phyloP scores from a whole-genome alignment of 2,329 filamentous ascomycete genomes.

The Exophiala xenobiotica region DNA sequence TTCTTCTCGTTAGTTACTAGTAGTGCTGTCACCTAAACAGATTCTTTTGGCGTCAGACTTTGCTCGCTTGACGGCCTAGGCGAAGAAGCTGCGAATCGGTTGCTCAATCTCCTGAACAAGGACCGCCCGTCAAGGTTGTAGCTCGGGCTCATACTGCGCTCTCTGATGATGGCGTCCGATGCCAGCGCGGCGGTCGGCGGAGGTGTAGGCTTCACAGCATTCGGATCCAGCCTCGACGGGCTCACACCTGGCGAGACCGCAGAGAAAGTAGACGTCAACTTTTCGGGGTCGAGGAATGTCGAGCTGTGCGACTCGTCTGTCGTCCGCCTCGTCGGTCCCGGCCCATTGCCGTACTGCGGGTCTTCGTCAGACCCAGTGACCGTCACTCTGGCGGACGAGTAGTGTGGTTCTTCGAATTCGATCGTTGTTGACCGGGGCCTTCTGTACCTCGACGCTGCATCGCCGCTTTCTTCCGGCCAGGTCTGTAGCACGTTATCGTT shows the following conservation, averaged over 20 bases:
- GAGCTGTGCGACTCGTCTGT: background rate
- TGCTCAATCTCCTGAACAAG: constrained; percentile 14
- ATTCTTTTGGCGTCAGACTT: constrained; percentile 12
- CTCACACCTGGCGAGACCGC: background rate
- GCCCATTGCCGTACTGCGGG: constrained; percentile 7
- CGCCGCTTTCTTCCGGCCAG: constrained; percentile 5
- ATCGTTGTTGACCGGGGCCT: constrained; percentile 19
- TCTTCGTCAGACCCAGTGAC: background rate
- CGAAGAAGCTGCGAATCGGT: constrained; percentile 11
- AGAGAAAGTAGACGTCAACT: background rate
- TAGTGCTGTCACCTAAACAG: too few relatives aligned
- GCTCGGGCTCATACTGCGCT: constrained; percentile 12
- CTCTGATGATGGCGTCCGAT: background rate
- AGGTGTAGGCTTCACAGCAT: background rate
- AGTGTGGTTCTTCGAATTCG: constrained; percentile 18
- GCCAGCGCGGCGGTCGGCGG: background rate
- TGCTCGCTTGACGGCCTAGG: constrained; percentile 8
- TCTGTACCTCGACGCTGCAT: background rate
- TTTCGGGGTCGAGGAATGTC: background rate
- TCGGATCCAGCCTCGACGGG: background rate
- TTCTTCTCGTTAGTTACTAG: background rate
- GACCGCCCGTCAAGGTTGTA: constrained; percentile 5
- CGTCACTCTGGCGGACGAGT: background rate
- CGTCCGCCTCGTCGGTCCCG: constrained; percentile 3
- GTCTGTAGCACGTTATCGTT: background rate